Evolutionary conservation across 1,139 yeast genomes (phyloP).

Genomic region (Protomyces lactucae-debilis): DNA sequence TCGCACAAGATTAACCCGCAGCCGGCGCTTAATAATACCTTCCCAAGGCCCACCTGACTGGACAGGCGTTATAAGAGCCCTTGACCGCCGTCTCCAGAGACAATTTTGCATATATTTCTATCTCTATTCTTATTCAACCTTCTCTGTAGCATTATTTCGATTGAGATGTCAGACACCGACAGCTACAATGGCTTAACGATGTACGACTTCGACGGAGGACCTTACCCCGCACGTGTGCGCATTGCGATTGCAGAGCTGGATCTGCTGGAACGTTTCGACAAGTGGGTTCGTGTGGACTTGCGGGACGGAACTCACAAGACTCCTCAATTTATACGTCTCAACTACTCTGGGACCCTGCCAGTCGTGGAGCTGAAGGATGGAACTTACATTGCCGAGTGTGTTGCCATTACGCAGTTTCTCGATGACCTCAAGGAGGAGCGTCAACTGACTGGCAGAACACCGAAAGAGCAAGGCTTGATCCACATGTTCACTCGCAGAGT

Average conservation of each 20-base stretch:
- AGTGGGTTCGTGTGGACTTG: neutral
- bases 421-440: neutral
- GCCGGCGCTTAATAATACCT: no score
- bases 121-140: no score
- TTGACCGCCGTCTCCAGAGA: no score
- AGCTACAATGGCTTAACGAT: neutral
- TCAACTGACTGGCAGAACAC: neutral
- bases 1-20: no score
- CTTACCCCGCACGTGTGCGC: neutral
- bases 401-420: neutral
- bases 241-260: neutral
- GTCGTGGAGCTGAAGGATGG: neutral
- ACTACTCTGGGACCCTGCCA: neutral
- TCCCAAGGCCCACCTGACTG: no score
- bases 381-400: neutral
- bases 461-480: neutral
- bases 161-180: no score
- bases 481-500: neutral
- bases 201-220: neutral
- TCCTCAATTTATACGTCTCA: neutral
- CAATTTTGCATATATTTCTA: no score
- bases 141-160: no score
- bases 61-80: no score
- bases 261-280: neutral
- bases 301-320: neutral